Percentiles rank a stretch among this genome's conserved stretches.
These are phyloP conservation scores for Lipomyces yamadae DNA, from an alignment of 805 yeast genomes.

Conservation along the genomic window DNA sequence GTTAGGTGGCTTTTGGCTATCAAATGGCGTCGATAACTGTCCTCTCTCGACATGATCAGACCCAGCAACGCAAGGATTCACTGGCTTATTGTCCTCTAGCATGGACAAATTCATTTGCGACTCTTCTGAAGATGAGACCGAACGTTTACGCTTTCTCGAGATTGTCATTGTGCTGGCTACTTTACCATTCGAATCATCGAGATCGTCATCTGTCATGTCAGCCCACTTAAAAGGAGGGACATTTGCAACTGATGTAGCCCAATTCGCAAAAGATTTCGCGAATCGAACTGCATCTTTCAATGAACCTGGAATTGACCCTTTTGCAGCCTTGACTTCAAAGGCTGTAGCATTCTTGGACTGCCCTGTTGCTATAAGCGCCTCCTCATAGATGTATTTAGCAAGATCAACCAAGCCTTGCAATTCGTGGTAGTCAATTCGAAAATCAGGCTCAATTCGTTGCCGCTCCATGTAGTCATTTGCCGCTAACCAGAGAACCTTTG, in stretches of 20 bases:
- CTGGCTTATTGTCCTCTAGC: not conserved
- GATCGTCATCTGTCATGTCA: constrained; percentile 27
- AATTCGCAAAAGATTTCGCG: constrained; percentile 28
- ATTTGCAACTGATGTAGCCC: constrained; percentile 12
- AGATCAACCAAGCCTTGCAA: constrained; percentile 20
- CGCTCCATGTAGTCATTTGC: constrained; percentile 52
- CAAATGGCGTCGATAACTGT: not conserved
- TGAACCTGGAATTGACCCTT: constrained; percentile 19
- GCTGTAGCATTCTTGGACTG: constrained; percentile 15
- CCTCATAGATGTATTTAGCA: constrained; percentile 25
- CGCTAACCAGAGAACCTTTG: constrained; percentile 70
- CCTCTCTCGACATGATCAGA: not conserved
- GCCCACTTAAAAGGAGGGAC: constrained; percentile 30
- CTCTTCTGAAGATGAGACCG: not conserved
- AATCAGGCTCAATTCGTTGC: not conserved
- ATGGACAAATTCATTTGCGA: not conserved
- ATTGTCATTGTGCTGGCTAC: not conserved
- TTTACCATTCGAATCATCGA: constrained; percentile 4
- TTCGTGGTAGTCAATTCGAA: constrained; percentile 7
- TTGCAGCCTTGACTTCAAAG: constrained; percentile 29
- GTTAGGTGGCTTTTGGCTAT: not conserved
- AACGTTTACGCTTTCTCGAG: constrained; percentile 11
- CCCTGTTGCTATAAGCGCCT: constrained; percentile 27
- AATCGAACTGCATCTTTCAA: constrained; percentile 23
- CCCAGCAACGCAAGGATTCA: not conserved